phyloP scores from a whole-genome alignment of 306 rosid species.

The Cucurbita argyrosperma region DNA sequence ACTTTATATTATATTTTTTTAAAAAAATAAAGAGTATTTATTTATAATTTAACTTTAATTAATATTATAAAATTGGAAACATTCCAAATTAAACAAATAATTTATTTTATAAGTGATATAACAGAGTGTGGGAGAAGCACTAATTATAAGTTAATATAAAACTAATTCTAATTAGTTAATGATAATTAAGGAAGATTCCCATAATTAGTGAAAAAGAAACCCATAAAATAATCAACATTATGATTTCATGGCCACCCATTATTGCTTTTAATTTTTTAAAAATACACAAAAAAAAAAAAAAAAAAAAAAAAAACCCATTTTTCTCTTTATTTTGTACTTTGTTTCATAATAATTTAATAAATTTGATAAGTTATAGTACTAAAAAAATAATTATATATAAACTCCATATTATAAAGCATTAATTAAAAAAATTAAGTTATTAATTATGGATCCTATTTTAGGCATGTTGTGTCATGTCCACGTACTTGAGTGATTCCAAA shows the following conservation, averaged over 20 bases:
- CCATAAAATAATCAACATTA: neutral
- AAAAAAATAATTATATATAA: neutral
- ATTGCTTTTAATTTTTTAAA: neutral
- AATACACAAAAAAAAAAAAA: neutral
- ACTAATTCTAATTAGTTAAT: neutral
- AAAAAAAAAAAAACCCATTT: neutral
- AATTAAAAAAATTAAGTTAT: neutral
- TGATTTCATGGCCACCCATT: neutral
- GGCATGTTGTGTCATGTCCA: slow-evolving; percentile 5
- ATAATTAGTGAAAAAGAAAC: neutral
- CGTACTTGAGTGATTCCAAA: neutral
- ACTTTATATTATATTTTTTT: too few relatives aligned
- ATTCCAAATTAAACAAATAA: neutral
- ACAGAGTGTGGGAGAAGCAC: neutral
- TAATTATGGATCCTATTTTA: neutral
- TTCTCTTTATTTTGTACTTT: neutral
- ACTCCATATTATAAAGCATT: neutral
- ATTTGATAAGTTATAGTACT: neutral
- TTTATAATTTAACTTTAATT: too few relatives aligned
- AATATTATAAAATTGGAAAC: neutral
- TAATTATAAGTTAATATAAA: neutral
- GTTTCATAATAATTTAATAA: neutral
- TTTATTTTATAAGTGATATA: neutral
- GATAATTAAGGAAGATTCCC: neutral
- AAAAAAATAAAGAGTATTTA: too few relatives aligned